phyloP scores from a whole-genome alignment of 148 eudicot species.

The Nepenthes mirabilis region DNA sequence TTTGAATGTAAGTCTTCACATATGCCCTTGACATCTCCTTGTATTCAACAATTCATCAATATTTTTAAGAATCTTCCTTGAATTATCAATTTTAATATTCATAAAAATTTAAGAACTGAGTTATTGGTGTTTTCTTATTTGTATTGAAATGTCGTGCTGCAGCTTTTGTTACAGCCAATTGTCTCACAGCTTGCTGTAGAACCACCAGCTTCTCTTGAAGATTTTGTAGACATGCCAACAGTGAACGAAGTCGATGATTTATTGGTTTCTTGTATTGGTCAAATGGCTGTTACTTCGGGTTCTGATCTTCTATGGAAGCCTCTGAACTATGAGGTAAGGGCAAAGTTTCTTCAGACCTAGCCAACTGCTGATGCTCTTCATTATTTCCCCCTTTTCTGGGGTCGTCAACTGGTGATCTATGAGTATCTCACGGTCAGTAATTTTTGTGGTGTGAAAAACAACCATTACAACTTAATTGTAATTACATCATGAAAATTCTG shows the following conservation, averaged over 20 bases:
- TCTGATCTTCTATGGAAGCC: constrained; percentile 93
- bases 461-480: too few relatives aligned
- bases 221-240: constrained; percentile 43
- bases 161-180: constrained; percentile 71
- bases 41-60: too few relatives aligned
- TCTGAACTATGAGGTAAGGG: constrained; percentile 73
- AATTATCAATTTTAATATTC: too few relatives aligned
- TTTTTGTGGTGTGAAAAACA: too few relatives aligned
- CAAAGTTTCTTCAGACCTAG: background rate
- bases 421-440: too few relatives aligned
- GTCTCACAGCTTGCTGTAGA: constrained; percentile 59
- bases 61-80: too few relatives aligned
- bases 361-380: background rate
- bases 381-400: too few relatives aligned
- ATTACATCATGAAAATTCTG: too few relatives aligned
- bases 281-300: constrained; percentile 90
- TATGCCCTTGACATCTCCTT: too few relatives aligned
- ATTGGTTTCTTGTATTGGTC: constrained; percentile 75
- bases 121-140: background rate
- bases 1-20: too few relatives aligned
- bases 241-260: constrained; percentile 61
- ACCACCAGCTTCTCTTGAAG: constrained; percentile 54
- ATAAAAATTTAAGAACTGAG: too few relatives aligned
- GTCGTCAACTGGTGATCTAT: too few relatives aligned
- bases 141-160: constrained; percentile 2